These are phyloP conservation scores for Leucocoprinus birnbaumii DNA, from an alignment of 768 basidiomycete species.

Conservation along the genomic window DNA sequence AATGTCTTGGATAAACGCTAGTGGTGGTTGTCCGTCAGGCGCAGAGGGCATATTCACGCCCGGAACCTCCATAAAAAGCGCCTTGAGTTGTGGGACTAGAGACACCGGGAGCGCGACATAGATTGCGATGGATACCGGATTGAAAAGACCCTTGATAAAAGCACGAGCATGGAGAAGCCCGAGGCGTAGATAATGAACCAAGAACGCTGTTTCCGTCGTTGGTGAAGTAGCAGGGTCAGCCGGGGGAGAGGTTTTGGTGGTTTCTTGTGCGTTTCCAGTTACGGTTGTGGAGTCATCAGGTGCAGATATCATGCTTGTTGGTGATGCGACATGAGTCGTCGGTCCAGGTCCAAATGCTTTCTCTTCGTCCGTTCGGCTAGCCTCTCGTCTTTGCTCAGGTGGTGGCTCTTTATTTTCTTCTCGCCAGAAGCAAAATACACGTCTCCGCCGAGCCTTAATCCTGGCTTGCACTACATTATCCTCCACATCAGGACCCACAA, in stretches of 20 bases:
- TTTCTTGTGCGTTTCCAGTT: background rate
- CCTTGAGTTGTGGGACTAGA: slow-evolving; percentile 54
- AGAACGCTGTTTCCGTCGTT: background rate
- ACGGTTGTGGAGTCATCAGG: slow-evolving; percentile 21
- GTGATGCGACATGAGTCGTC: background rate
- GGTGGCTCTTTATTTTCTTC: background rate
- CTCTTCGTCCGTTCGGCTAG: background rate
- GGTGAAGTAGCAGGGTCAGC: background rate
- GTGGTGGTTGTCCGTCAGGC: slow-evolving; percentile 67
- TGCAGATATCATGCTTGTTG: slow-evolving; percentile 20
- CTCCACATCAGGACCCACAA: slow-evolving; percentile 59
- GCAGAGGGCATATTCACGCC: slow-evolving; percentile 43
- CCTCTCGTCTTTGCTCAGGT: slow-evolving; percentile 5
- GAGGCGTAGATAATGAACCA: background rate
- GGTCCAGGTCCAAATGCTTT: background rate
- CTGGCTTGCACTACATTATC: slow-evolving; percentile 50
- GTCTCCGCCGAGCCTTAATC: slow-evolving; percentile 34
- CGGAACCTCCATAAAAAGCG: slow-evolving; percentile 50
- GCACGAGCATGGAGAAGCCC: slow-evolving; percentile 2
- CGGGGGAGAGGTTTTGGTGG: background rate
- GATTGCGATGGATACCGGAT: slow-evolving; percentile 52
- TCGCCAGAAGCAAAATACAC: slow-evolving; percentile 11
- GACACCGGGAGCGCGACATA: slow-evolving; percentile 53
- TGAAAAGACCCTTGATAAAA: slow-evolving; percentile 36
- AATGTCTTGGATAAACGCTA: slow-evolving; percentile 57